These are phyloP conservation scores for Botrytis cinerea DNA, from an alignment of 2,329 filamentous ascomycete species.

Conservation along the genomic window DNA sequence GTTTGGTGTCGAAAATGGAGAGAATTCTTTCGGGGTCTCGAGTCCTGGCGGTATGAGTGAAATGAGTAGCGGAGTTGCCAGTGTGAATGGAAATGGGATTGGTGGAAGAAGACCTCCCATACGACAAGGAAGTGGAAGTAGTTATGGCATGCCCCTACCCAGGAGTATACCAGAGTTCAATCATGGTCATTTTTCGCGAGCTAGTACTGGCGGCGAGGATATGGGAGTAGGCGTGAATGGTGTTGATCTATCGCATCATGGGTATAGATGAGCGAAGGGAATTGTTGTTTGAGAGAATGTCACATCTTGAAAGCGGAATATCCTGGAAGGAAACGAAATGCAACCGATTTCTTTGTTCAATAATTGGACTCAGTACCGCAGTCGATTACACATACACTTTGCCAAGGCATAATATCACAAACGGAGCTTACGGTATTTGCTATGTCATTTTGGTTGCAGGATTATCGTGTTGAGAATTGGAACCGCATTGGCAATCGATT, in stretches of 20 bases:
- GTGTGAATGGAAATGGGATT: slow-evolving; percentile 17
- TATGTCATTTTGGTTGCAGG: not conserved
- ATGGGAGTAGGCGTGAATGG: slow-evolving; percentile 15
- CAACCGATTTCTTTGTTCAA: not conserved
- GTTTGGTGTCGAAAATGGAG: slow-evolving; percentile 11
- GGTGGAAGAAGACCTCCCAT: slow-evolving; percentile 22
- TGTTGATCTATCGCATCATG: slow-evolving; percentile 7
- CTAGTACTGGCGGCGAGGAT: slow-evolving; percentile 3
- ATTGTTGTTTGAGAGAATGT: not conserved
- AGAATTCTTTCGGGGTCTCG: slow-evolving; percentile 3
- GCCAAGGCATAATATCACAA: not conserved
- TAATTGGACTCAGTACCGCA: not conserved
- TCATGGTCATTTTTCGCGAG: slow-evolving; percentile 18
- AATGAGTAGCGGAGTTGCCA: slow-evolving; percentile 15
- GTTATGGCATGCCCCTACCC: slow-evolving; percentile 23
- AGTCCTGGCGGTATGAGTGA: slow-evolving; percentile 17
- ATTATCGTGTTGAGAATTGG: not conserved
- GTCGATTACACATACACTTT: not conserved
- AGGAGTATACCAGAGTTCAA: slow-evolving; percentile 22
- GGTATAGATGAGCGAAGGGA: not conserved
- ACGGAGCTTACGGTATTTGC: not conserved
- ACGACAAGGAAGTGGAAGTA: slow-evolving; percentile 22
- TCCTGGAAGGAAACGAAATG: not conserved
- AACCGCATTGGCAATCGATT: not conserved
- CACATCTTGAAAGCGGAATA: not conserved